These are phyloP conservation scores for Fusarium pseudonygamai DNA, from an alignment of 2,329 filamentous ascomycete genomes.

Conservation along the genomic window DNA sequence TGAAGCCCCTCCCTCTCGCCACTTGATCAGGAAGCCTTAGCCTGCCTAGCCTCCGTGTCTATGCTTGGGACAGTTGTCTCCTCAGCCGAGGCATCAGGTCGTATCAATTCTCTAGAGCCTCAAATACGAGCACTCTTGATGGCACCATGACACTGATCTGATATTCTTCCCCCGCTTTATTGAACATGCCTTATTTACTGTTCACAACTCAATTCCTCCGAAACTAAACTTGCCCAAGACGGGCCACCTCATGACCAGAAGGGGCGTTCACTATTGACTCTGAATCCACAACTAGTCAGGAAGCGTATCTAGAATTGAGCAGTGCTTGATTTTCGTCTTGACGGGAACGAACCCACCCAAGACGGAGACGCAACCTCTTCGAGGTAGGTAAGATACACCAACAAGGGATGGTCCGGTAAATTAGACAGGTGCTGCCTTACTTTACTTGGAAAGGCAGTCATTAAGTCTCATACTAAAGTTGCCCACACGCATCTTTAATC, in stretches of 20 bases:
- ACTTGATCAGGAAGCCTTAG: background rate
- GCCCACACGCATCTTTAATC: slow-evolving; percentile 11
- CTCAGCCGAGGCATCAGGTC: slow-evolving; percentile 20
- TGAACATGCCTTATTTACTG: background rate
- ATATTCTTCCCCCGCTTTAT: slow-evolving; percentile 20
- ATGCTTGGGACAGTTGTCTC: slow-evolving; percentile 3
- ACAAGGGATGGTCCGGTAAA: background rate
- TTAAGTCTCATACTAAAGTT: background rate
- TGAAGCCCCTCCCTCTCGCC: background rate
- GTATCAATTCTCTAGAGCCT: slow-evolving; percentile 3
- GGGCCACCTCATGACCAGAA: slow-evolving; percentile 20
- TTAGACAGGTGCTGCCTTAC: slow-evolving; percentile 3
- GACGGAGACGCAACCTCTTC: slow-evolving; percentile 27
- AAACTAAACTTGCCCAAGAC: slow-evolving; percentile 2
- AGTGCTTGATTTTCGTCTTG: slow-evolving; percentile 6
- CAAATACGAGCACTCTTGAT: slow-evolving; percentile 30
- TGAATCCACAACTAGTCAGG: background rate
- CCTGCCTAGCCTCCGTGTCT: slow-evolving; percentile 3
- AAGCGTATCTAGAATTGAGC: slow-evolving; percentile 4
- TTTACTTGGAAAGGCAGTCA: slow-evolving; percentile 8
- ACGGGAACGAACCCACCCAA: slow-evolving; percentile 12
- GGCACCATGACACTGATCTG: slow-evolving; percentile 21
- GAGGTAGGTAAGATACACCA: background rate
- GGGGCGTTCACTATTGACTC: slow-evolving; percentile 29
- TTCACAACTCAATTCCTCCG: slow-evolving; percentile 19